These are phyloP conservation scores for Scolecobasidium constrictum DNA, from an alignment of 2,329 filamentous ascomycete genomes.

Conservation along the genomic window DNA sequence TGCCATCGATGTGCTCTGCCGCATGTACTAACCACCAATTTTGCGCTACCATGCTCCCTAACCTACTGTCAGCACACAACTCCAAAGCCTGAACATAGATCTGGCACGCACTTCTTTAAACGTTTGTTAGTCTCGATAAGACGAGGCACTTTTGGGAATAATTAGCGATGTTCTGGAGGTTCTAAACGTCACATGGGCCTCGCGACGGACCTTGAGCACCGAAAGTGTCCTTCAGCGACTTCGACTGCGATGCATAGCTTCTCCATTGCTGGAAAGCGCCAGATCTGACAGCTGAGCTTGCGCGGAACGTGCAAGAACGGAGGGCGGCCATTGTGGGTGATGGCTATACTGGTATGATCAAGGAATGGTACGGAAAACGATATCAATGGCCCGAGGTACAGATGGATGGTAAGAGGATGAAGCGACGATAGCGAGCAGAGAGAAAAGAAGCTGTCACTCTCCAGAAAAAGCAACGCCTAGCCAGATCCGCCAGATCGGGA, in stretches of 20 bases:
- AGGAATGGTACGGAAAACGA: background rate
- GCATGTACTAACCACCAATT: no score
- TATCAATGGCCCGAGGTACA: conserved; percentile 8
- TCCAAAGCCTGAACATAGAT: background rate
- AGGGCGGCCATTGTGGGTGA: conserved; percentile 74
- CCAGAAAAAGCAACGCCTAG: no score
- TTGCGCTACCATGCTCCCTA: background rate
- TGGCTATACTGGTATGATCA: conserved; percentile 70
- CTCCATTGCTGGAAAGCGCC: conserved; percentile 73
- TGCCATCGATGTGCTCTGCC: no score
- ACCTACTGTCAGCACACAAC: background rate
- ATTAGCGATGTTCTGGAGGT: background rate
- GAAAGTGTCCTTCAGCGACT: conserved; percentile 98
- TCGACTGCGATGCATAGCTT: conserved; percentile 14
- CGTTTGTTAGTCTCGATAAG: conserved; percentile 98
- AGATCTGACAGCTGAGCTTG: conserved; percentile 51
- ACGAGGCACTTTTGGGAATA: conserved; percentile 35
- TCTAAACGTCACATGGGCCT: background rate
- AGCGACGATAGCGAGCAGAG: no score
- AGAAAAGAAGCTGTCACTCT: no score
- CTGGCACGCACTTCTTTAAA: conserved; percentile 69
- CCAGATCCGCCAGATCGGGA: no score
- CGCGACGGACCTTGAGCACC: conserved; percentile 58
- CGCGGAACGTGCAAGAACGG: conserved; percentile 59
- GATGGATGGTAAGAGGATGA: no score